Conservation (phyloP, 768 basidiomycete species). For the Tulasnella sp. region DNA sequence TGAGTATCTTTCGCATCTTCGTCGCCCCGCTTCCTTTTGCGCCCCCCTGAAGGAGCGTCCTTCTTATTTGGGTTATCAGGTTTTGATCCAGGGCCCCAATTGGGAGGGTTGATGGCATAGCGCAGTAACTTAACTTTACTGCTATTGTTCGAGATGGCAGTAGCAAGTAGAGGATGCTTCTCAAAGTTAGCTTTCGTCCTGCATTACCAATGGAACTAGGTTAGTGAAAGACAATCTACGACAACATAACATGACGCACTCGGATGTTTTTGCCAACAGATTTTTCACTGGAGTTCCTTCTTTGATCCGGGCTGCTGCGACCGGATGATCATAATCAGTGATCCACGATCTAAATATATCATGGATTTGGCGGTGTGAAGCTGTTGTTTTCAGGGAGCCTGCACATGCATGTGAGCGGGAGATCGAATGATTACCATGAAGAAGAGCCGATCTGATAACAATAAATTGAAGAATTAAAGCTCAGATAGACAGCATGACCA, state of each 20-base stretch:
- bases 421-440: conserved; percentile 70
- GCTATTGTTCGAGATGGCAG: conserved; percentile 44
- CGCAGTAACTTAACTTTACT: conserved; percentile 70
- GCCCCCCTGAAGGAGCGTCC: conserved; percentile 42
- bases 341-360: conserved; percentile 82
- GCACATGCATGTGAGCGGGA: conserved; percentile 84
- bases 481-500: not conserved
- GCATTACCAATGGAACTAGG: not conserved
- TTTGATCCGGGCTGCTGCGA: conserved; percentile 70
- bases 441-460: conserved; percentile 59
- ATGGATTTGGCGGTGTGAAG: conserved; percentile 52
- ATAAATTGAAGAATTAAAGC: not conserved
- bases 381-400: conserved; percentile 86
- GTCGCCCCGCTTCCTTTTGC: conserved; percentile 23
- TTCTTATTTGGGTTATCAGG: no score
- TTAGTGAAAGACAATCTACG: conserved; percentile 3
- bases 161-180: conserved; percentile 53
- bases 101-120: conserved; percentile 80
- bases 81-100: conserved; percentile 75
- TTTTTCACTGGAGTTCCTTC: conserved; percentile 53
- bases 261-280: conserved; percentile 56
- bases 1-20: conserved; percentile 7
- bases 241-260: conserved; percentile 32
- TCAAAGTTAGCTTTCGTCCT: conserved; percentile 62
- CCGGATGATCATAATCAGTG: conserved; percentile 63